Percentiles rank a stretch among this genome's conserved stretches.
Conservation (phyloP, 768 basidiomycete genomes). For the Podaxis sp. region DNA sequence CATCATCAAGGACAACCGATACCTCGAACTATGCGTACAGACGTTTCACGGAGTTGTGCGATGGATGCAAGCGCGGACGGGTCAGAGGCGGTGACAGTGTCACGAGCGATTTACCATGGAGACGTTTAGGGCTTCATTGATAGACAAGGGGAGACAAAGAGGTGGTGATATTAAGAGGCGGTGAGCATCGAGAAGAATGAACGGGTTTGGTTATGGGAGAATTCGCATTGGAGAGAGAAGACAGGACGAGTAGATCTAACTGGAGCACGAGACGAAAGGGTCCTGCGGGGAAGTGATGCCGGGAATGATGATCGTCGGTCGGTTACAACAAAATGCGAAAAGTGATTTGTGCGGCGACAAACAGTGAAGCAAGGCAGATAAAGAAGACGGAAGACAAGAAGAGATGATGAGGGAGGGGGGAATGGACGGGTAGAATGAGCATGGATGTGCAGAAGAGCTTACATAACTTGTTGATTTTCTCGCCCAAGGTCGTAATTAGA, state of each 20-base stretch:
- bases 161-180: too few species aligned
- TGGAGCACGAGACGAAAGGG: background rate
- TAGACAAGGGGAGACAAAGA: too few species aligned
- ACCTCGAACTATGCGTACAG: background rate
- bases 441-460: slow-evolving; percentile 17
- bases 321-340: background rate
- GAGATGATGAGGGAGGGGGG: background rate
- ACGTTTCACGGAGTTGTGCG: too few species aligned
- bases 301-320: background rate
- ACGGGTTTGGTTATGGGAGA: background rate
- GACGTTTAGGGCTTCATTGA: background rate
- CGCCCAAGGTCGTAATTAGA: slow-evolving; percentile 24
- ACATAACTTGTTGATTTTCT: slow-evolving; percentile 28
- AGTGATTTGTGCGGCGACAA: background rate
- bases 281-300: background rate
- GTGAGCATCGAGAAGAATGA: too few species aligned
- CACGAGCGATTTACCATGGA: background rate
- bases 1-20: background rate
- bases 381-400: background rate
- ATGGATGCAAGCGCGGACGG: background rate
- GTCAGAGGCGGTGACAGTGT: background rate
- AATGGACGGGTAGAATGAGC: background rate
- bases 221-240: background rate
- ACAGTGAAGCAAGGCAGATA: background rate
- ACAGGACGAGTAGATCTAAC: background rate